phyloP scores from a whole-genome alignment of 345 rosid genomes.

The Populus ilicifolia region DNA sequence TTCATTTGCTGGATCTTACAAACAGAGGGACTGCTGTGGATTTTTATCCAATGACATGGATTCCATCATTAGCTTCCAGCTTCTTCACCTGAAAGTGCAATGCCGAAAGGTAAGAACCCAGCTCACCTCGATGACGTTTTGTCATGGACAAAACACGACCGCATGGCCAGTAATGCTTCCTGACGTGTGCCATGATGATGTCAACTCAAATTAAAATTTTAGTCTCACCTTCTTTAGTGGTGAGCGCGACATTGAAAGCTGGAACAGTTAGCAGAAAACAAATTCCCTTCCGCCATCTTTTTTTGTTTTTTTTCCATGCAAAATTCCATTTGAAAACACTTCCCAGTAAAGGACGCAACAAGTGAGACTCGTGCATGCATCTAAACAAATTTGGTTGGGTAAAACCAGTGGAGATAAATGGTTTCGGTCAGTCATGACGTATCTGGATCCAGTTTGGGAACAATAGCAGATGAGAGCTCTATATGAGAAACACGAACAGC shows the following conservation, averaged over 20 bases:
- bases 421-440: slow-evolving; percentile 10
- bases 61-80: background rate
- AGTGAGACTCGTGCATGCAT: background rate
- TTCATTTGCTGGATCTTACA: background rate
- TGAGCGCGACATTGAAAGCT: background rate
- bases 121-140: background rate
- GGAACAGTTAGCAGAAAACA: background rate
- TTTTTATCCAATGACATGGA: background rate
- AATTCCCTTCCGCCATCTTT: slow-evolving; percentile 1
- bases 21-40: background rate
- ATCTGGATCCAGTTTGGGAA: slow-evolving; percentile 60
- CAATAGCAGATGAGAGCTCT: slow-evolving; percentile 86
- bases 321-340: background rate
- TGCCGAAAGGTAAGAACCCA: background rate
- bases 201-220: background rate
- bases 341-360: background rate
- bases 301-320: background rate
- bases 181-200: background rate
- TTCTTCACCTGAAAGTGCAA: background rate
- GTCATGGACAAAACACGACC: background rate
- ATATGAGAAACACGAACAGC: slow-evolving; percentile 89
- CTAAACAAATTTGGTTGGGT: slow-evolving; percentile 15
- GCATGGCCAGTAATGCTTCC: background rate
- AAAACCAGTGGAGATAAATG: background rate
- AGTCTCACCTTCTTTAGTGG: background rate